These are phyloP conservation scores for Agroathelia rolfsii DNA, from an alignment of 1,284 basidiomycete genomes.

Conservation along the genomic window DNA sequence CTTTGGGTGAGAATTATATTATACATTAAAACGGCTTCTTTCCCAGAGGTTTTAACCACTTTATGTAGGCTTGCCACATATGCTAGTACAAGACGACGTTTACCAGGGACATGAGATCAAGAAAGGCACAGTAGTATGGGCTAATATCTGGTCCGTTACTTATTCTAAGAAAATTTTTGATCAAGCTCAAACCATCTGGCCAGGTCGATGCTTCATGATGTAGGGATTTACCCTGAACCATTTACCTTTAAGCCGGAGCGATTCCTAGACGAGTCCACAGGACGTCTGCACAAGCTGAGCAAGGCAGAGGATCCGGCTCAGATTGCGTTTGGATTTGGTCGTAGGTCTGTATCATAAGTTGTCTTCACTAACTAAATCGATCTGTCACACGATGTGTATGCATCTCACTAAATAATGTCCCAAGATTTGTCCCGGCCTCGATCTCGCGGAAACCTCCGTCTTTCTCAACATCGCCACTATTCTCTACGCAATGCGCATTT, in stretches of 20 bases:
- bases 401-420: no score
- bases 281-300: no score
- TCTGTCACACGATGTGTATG: no score
- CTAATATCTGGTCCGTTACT: conserved; percentile 12
- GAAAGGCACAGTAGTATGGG: conserved; percentile 11
- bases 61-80: conserved; percentile 3
- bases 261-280: conserved; percentile 15
- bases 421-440: no score
- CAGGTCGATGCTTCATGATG: conserved; percentile 11
- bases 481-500: conserved; percentile 28
- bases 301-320: conserved; percentile 26
- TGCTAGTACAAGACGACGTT: conserved; percentile 6
- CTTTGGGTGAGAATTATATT: conserved; percentile 18
- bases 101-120: conserved; percentile 12
- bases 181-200: conserved; percentile 3
- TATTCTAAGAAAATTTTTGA: conserved; percentile 4
- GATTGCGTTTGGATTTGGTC: conserved; percentile 31
- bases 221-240: conserved; percentile 10
- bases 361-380: no score
- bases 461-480: conserved; percentile 25
- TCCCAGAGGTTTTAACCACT: conserved; percentile 9
- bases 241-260: conserved; percentile 12
- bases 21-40: conserved; percentile 13
- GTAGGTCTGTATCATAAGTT: conserved; percentile 24
- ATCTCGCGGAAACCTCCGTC: conserved; percentile 26